Evolutionary conservation across 805 yeast genomes (phyloP), one percentile per base, ranked within the genome.

Genomic region (Suhomyces kilbournensis): DNA sequence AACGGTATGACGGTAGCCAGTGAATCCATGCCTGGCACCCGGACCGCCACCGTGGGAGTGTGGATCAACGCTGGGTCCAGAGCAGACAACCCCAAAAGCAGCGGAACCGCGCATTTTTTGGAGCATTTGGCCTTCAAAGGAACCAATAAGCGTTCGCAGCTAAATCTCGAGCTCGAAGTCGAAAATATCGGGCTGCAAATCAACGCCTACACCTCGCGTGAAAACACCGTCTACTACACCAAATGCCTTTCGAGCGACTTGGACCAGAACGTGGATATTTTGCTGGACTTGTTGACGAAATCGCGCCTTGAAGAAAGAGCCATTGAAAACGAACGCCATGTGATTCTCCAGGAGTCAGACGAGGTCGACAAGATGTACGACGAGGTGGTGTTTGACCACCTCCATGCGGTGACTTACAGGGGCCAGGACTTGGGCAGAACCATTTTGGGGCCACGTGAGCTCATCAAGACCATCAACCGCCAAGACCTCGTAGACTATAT

Each of bases 41-140:
- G 86, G 60, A 91, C 97, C 44, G 98, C 99, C 55, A 94, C 99
- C 1, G 97, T 94, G 12, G 99, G 98, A 2, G 93, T 94, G 51
- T 96, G 97, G 93, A 91, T 94, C 56, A 97, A 94, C 71, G 97
- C 99, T 40, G 99, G 99, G 2, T 92, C 97, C 3, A 80, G 99
- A 56, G 98, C 98, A 3, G 99, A 94, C 71, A 86, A 84, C 62
- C 83, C 88, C 63, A 79, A 79, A 64, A 91, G 91, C 61, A 78
- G 83, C 49, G 99, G 99, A 46, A 92, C 98, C 7, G 99, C 99
- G 0, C 99, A 94, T 72, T 94, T 94, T 67, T 74, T 94, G 53
- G 99, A 94, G 71, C 99, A 94, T 71, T 77, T 94, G 64, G 96
- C 98, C 8, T 94, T 94, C 77, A 94, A 94, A 68, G 99, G 99